Evolutionary conservation across 768 basidiomycete species (phyloP), one percentile per base, ranked within the genome.

Genomic region (Harrya chromipes): DNA sequence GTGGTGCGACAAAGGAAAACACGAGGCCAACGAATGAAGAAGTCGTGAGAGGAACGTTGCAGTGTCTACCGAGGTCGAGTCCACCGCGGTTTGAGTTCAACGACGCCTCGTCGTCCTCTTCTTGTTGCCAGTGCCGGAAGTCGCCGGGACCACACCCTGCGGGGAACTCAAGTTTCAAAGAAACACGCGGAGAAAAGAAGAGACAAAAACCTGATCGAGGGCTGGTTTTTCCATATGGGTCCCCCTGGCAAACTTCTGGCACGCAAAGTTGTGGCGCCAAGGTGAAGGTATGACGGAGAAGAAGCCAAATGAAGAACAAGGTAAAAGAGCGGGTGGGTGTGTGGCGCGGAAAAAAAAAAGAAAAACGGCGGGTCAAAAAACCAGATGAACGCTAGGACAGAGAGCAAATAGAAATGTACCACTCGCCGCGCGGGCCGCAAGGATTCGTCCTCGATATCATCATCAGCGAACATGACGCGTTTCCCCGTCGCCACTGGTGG

Each of bases 361-460:
- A 40, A 33, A 20, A 31, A 34, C 4, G 29, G 12, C 11, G 12
- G 29, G 29, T 29, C 29, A 29, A 29, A 29, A 11, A 29, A 11
- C 29, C 11, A 13, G 29, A 29, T 29, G 12, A 29, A 29, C 29
- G 29, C 29, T 29, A 29, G 12, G 9, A n/a, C 7, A 14, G 10
- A 26, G 4, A 36, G 9, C 20, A 33, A 24, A 47, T 20, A n/a
- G 20, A 27, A 39, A 49, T 51, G 53, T 40, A 68, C 66, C 57
- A 43, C 51, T 49, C 66, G 59, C 45, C 66, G 64, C 36, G 57
- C 37, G 17, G 68, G 68, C 17, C 66, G 62, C 43, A 43, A 47
- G 13, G 54, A 35, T 33, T 53, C 68, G 13, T 49, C 51, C 33
- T 63, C 59, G 44, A 43, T 29, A 13, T 29, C 47, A 7, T 58